Evolutionary conservation across 805 yeast genomes (phyloP), one percentile per base, ranked within the genome.

Genomic region (Zygosaccharomyces bisporus): DNA sequence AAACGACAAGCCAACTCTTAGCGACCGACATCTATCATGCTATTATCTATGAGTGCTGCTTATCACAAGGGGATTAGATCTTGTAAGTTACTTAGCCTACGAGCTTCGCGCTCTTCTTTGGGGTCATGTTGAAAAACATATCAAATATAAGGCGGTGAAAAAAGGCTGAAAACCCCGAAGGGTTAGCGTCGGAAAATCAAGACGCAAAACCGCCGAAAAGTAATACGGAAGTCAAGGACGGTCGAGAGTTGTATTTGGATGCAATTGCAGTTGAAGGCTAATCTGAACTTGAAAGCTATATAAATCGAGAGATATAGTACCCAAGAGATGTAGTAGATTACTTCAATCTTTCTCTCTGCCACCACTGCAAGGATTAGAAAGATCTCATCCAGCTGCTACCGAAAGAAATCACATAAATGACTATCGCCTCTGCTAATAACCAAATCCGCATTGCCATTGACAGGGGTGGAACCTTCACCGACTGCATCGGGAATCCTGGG

Each of bases 381-480:
- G 10, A 13, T 4, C 16, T n/a, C 31, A 13, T n/a, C 13, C 14
- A 27, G 6, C 31, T 13, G 25, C 25, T 27, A 27, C n/a, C n/a
- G 10, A 6, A 27, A 10, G 13, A 27, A 6, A 7, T 27, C 16
- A 10, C 14, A 27, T 27, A 9, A 4, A 36, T 36, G 40, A 36
- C 31, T 8, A 19, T 27, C 10, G 21, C 27, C 16, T 20, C 18
- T 17, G 30, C 2, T 14, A 14, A 24, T 14, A 18, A 36, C 18
- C 27, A 16, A 36, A 56, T 63, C 34, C 61, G 66, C 47, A 71
- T 73, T n/a, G 74, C 77, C 4, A 69, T 73, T 32, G 77, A 74
- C 53, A 64, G 90, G 50, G 97, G 97, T 51, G 97, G 97, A 47
- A 90, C 97, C 0, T 89, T 89, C 68, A 87, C 96, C 0, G 97